These are phyloP conservation scores for Brassica carinata DNA, from an alignment of 345 rosid genomes.

Conservation along the genomic window DNA sequence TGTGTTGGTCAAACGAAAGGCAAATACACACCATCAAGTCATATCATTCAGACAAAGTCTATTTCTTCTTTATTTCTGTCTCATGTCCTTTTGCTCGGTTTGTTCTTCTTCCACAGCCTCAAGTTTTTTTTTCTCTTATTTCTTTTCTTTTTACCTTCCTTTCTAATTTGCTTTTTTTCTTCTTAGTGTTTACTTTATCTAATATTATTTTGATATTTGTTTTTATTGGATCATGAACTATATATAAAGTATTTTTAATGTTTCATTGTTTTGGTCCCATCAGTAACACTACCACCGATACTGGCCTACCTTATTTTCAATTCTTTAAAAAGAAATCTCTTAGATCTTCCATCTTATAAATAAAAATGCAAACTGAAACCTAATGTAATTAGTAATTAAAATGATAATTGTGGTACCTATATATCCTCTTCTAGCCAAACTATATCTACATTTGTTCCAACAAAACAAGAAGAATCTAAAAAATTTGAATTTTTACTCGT, in stretches of 20 bases:
- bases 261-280: constrained; percentile 32
- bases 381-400: not conserved
- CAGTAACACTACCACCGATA: constrained; percentile 30
- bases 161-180: constrained; percentile 31
- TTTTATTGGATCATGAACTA: constrained; percentile 21
- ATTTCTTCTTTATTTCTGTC: constrained; percentile 34
- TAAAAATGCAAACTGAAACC: not conserved
- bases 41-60: constrained; percentile 28
- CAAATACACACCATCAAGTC: constrained; percentile 37
- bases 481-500: not conserved
- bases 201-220: constrained; percentile 12
- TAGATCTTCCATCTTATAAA: not conserved
- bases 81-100: constrained; percentile 35
- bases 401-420: not conserved
- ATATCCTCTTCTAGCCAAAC: not conserved
- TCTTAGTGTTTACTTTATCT: constrained; percentile 37
- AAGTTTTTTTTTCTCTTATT: not conserved
- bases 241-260: constrained; percentile 11
- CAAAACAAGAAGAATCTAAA: not conserved
- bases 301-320: constrained; percentile 28
- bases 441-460: not conserved
- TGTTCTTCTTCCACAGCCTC: constrained; percentile 34
- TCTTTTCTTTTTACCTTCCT: constrained; percentile 11
- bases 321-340: not conserved
- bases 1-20: constrained; percentile 43